phyloP scores from a whole-genome alignment of 1,284 basidiomycete genomes.

The Marasmius oreades region DNA sequence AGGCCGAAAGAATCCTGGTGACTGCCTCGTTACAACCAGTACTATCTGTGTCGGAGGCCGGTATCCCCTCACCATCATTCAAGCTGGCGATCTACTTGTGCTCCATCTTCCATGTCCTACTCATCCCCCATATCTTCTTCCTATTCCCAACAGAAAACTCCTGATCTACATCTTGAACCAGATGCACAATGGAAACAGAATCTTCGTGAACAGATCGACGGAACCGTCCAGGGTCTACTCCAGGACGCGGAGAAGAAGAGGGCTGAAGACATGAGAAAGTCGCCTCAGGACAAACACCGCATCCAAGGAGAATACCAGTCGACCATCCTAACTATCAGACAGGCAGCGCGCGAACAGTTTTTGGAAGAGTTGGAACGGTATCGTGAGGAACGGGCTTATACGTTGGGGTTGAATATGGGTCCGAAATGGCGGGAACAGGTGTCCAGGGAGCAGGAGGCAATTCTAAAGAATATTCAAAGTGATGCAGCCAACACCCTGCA shows the following conservation, averaged over 20 bases:
- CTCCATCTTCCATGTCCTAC: neutral
- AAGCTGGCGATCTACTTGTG: neutral
- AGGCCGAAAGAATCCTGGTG: neutral
- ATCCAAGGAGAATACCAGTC: constrained; percentile 3
- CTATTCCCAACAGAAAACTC: constrained; percentile 6
- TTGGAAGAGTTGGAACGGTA: constrained; percentile 24
- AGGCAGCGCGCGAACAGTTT: constrained; percentile 27
- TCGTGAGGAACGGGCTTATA: constrained; percentile 25
- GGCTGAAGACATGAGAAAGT: neutral
- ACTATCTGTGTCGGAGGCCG: neutral
- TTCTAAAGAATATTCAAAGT: constrained; percentile 26
- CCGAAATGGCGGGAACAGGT: constrained; percentile 16
- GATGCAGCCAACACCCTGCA: neutral
- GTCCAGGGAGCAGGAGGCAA: constrained; percentile 27
- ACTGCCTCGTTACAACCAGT: constrained; percentile 1
- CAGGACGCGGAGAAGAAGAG: constrained; percentile 6
- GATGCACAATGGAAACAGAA: constrained; percentile 13
- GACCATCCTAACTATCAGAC: constrained; percentile 18
- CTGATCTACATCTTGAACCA: constrained; percentile 9
- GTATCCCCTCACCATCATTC: neutral
- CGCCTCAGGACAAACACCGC: constrained; percentile 2
- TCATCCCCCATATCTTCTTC: constrained; percentile 7
- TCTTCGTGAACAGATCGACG: constrained; percentile 8
- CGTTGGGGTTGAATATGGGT: constrained; percentile 17
- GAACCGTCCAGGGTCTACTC: constrained; percentile 4